Conservation (phyloP, 129 eudicot genomes). For the Arctium lappa region DNA sequence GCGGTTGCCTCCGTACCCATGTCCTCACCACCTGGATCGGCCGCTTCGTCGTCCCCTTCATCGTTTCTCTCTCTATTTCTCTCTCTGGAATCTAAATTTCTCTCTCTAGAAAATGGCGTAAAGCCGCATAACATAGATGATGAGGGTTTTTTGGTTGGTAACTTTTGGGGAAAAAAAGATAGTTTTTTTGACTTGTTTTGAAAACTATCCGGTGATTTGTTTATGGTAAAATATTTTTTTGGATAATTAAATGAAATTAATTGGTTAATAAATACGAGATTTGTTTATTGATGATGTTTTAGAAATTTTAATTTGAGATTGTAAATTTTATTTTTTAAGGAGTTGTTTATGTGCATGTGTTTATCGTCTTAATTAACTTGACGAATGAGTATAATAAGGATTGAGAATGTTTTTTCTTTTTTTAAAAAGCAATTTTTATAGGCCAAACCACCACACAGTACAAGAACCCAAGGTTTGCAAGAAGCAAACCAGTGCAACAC, state of each 20-base stretch:
- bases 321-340: no score
- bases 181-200: background rate
- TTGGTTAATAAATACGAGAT: background rate
- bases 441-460: no score
- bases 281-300: no score
- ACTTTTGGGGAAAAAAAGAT: background rate
- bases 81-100: background rate
- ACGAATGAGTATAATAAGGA: no score
- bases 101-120: background rate
- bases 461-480: no score
- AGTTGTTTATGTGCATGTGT: no score
- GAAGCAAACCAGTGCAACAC: no score
- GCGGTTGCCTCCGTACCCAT: constrained; percentile 77
- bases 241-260: background rate
- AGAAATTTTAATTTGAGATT: no score
- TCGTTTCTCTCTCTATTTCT: constrained; percentile 11
- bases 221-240: background rate
- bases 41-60: constrained; percentile 29
- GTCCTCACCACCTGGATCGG: constrained; percentile 39
- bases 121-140: background rate
- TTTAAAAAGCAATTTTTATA: no score
- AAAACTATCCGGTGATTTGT: background rate
- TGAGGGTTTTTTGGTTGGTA: constrained; percentile 16
- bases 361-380: no score
- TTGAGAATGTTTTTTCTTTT: no score